Base-by-base conservation (phyloP, 73 alveolate species). In the Strombidium stylifer region DNA sequence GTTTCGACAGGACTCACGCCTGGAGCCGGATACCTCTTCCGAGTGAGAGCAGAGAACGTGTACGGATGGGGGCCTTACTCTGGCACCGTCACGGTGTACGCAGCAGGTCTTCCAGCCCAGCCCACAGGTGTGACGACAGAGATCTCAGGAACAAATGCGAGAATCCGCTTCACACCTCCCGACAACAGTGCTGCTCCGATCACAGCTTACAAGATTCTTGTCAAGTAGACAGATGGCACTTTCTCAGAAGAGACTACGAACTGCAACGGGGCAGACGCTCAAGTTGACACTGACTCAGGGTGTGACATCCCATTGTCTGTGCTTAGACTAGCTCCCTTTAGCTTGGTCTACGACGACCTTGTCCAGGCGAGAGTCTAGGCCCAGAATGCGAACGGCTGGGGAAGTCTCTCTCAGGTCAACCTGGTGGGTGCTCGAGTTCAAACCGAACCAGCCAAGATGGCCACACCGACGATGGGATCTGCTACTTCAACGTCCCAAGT, bases 61-160 rank as follows among this genome's bases (percentile, higher is more conserved):
- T 62, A 74, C 37, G 87, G 73, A 2, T 74, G 21, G 46, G 74
- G 87, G 0, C 47, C 37, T 3, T 62, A n/a, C 58, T 62, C 87
- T 16, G 23, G 37, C 3, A 53, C 14, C 3, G 35, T 50, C 6
- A 20, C 46, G 15, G 49, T 74, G n/a, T 18, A 11, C 31, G 79
- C 87, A 11, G 40, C 87, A 0, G 54, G 46, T 18, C 30, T 50
- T 10, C 87, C 87, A 20, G 67, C 42, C 28, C 51, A 35, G 30
- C 15, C 27, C n/a, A n/a, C n/a, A n/a, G n/a, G n/a, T n/a, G n/a
- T n/a, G n/a, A n/a, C n/a, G n/a, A n/a, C n/a, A n/a, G n/a, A n/a
- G n/a, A n/a, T n/a, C n/a, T n/a, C n/a, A n/a, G n/a, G n/a, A n/a
- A n/a, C n/a, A n/a, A n/a, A n/a, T n/a, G n/a, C n/a, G n/a, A n/a